These are phyloP conservation scores for Eutypa lata DNA, from an alignment of 2,329 filamentous ascomycete genomes.

Conservation along the genomic window DNA sequence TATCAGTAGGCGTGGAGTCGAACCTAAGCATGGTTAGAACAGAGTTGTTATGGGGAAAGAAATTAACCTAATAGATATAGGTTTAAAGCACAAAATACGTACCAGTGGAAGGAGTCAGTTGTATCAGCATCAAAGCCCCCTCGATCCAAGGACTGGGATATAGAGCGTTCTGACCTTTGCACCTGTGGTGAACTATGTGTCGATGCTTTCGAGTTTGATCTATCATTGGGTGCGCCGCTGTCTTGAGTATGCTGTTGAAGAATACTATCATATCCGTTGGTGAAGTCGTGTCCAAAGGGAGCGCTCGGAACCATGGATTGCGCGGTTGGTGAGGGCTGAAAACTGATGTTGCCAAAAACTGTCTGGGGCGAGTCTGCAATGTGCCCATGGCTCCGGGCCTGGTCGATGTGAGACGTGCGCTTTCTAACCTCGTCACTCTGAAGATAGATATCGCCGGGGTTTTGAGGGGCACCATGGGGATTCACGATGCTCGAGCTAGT, in stretches of 20 bases:
- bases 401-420: conserved; percentile 16
- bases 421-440: conserved; percentile 29
- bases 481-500: conserved; percentile 18
- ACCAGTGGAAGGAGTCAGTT: background rate
- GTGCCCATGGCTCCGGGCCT: conserved; percentile 14
- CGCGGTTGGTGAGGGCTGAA: background rate
- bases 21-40: conserved; percentile 20
- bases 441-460: conserved; percentile 30
- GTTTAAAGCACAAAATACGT: conserved; percentile 1
- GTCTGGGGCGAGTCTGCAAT: conserved; percentile 12
- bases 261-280: background rate
- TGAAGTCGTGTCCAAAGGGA: background rate
- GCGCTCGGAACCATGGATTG: background rate
- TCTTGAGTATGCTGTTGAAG: background rate
- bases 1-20: conserved; percentile 28
- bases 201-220: background rate
- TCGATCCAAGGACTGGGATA: background rate
- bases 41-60: background rate
- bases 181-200: background rate
- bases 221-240: background rate
- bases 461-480: conserved; percentile 30
- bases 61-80: too few species aligned
- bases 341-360: conserved; percentile 6
- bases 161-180: background rate
- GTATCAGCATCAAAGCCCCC: background rate